phyloP scores from a whole-genome alignment of 2,329 filamentous ascomycete genomes.

The Didymella pomorum region DNA sequence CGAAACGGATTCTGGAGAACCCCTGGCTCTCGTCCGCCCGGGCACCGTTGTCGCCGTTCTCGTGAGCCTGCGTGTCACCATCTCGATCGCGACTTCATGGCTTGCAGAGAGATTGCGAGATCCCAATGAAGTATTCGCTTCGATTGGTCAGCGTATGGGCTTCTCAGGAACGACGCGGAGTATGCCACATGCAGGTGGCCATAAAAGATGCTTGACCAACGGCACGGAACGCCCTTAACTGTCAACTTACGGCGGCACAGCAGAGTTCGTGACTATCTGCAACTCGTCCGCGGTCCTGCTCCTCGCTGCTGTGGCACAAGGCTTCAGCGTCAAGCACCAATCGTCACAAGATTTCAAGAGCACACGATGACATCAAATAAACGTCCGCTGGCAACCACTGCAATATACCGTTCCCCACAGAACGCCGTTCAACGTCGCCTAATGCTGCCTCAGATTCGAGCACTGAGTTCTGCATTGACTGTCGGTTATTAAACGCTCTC shows the following conservation, averaged over 20 bases:
- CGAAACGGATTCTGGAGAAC: slow-evolving; percentile 8
- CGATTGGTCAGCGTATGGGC: slow-evolving; percentile 22
- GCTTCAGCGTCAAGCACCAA: slow-evolving; percentile 14
- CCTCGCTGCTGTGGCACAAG: slow-evolving; percentile 17
- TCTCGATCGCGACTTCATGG: slow-evolving; percentile 3
- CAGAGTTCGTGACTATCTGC: background rate
- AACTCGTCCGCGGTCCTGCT: background rate
- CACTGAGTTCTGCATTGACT: slow-evolving; percentile 17
- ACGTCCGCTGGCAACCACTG: background rate
- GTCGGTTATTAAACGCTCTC: slow-evolving; percentile 10
- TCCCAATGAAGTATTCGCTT: slow-evolving; percentile 18
- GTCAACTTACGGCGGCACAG: slow-evolving; percentile 1
- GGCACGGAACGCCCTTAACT: slow-evolving; percentile 10
- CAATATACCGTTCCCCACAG: slow-evolving; percentile 1
- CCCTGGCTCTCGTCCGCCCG: slow-evolving; percentile 5
- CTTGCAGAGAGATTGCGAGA: slow-evolving; percentile 22
- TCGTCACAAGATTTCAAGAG: slow-evolving; percentile 1
- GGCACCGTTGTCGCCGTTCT: slow-evolving; percentile 3
- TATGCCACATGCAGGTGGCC: slow-evolving; percentile 28
- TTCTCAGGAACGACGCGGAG: slow-evolving; percentile 37
- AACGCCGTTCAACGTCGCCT: slow-evolving; percentile 9
- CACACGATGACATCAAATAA: background rate
- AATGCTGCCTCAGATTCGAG: slow-evolving; percentile 8
- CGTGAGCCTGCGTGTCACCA: slow-evolving; percentile 5
- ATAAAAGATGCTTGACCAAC: slow-evolving; percentile 7